Conservation (phyloP, 345 rosid species). For the Noccaea bulbosa region DNA sequence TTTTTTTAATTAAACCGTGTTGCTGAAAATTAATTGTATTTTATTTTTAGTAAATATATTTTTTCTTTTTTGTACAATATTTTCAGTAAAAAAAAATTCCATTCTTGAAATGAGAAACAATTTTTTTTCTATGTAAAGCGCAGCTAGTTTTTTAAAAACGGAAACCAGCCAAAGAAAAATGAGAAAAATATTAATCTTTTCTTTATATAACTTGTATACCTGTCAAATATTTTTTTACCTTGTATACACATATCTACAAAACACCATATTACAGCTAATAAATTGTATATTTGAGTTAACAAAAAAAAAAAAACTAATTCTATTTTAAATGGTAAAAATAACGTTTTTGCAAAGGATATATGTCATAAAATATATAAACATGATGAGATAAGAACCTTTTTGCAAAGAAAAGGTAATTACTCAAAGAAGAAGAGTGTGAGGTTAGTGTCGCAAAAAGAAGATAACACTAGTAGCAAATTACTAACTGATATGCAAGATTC, state of each 20-base stretch:
- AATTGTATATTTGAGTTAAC: neutral
- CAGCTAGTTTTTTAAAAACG: neutral
- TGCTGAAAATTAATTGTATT: neutral
- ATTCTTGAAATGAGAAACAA: neutral
- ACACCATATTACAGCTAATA: conserved; percentile 13
- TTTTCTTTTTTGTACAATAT: too few relatives aligned
- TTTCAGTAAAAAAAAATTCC: neutral
- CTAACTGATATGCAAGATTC: neutral
- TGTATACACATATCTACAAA: neutral
- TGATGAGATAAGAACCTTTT: neutral
- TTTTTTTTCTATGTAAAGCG: neutral
- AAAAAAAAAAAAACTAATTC: neutral
- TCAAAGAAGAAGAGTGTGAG: conserved; percentile 8
- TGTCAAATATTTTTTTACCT: too few relatives aligned
- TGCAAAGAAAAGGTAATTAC: neutral
- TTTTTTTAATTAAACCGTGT: neutral
- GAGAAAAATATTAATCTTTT: neutral
- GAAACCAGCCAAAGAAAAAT: neutral
- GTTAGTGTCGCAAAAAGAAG: conserved; percentile 21
- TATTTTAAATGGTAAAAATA: too few relatives aligned
- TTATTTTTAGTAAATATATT: neutral
- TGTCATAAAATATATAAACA: neutral
- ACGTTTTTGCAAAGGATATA: neutral
- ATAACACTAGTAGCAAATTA: neutral
- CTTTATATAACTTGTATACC: neutral